Base-by-base conservation (phyloP, 768 basidiomycete genomes). In the Termitomyces bulborhizus region DNA sequence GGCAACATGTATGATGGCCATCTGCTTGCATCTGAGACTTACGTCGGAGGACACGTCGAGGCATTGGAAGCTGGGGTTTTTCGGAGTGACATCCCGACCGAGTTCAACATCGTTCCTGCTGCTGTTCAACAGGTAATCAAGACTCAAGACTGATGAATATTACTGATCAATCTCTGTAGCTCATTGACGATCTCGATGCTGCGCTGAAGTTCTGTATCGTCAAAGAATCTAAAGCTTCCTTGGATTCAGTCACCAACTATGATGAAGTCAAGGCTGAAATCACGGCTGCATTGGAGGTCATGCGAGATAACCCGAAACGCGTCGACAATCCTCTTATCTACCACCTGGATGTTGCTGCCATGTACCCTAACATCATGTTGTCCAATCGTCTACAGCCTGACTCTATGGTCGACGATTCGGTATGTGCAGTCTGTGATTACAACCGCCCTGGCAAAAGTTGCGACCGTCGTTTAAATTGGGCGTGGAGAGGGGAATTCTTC, bases 301-400 rank as follows among this genome's bases (percentile, higher is more conserved):
- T 98, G 78, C 92, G 93, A 27, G 94, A 98, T 72, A 84, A 88
- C 56, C 96, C 97, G 0, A 81, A 85, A 52, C 90, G 96, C 13
- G 76, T 77, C 42, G 95, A 98, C 73, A 90, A 85, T 12, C 97
- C 97, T 0, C 83, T 98, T 59, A 98, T 99, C 66, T 99, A 99
- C 71, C 97, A 99, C 70, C 72, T 98, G 64, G 97, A 99, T 65
- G 97, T 99, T 59, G 97, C 97, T 2, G 97, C 97, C 59, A 99
- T 99, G 97, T 98, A 99, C 69, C 97, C 97, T 54, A 99, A 98
- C 71, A 98, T 99, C 82, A 99, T 99, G 97, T 86, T 99, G 76
- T 98, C 95, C 16, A 99, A 99, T 67, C 91, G 97, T 34, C 79
- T 99, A 2, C 97, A 99, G 63, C 97, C 97, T 2, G 97, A 99